Conservation (phyloP, 116 monocot genomes). For the Cymodocea nodosa region DNA sequence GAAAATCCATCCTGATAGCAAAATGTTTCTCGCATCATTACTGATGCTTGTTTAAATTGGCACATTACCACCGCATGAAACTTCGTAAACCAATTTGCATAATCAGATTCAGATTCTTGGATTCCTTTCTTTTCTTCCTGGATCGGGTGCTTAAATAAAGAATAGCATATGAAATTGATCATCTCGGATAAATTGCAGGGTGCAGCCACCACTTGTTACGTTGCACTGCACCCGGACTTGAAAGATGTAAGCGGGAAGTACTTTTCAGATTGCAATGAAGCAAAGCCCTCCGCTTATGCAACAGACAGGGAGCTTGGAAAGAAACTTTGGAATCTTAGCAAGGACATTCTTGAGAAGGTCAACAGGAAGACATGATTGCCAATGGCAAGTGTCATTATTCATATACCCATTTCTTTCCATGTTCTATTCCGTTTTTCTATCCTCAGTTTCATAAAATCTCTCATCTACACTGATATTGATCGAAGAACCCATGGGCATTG, state of each 20-base stretch:
- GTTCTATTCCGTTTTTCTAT: background rate
- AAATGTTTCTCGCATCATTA: background rate
- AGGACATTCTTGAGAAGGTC: constrained; percentile 7
- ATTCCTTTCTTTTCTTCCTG: background rate
- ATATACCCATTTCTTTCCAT: background rate
- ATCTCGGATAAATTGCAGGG: constrained; percentile 17
- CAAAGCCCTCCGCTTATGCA: constrained; percentile 16
- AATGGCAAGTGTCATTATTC: background rate
- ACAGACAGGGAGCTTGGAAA: constrained; percentile 28
- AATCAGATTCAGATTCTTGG: too few relatives aligned
- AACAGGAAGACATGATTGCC: background rate
- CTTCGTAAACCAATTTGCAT: too few relatives aligned
- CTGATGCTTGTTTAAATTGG: too few relatives aligned
- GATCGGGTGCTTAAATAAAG: too few relatives aligned
- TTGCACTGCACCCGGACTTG: constrained; percentile 38
- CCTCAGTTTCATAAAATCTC: background rate
- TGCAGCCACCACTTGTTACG: constrained; percentile 63
- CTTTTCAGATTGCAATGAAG: constrained; percentile 47
- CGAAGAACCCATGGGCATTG: constrained; percentile 67
- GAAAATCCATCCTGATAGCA: background rate
- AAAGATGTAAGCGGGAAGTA: constrained; percentile 48
- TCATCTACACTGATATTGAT: constrained; percentile 17
- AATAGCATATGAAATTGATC: too few relatives aligned
- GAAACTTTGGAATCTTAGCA: constrained; percentile 18
- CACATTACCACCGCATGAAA: too few relatives aligned